These are phyloP conservation scores for Borealophlyctis nickersoniae DNA, from an alignment of 192 early-diverging fungal genomes.

Conservation along the genomic window DNA sequence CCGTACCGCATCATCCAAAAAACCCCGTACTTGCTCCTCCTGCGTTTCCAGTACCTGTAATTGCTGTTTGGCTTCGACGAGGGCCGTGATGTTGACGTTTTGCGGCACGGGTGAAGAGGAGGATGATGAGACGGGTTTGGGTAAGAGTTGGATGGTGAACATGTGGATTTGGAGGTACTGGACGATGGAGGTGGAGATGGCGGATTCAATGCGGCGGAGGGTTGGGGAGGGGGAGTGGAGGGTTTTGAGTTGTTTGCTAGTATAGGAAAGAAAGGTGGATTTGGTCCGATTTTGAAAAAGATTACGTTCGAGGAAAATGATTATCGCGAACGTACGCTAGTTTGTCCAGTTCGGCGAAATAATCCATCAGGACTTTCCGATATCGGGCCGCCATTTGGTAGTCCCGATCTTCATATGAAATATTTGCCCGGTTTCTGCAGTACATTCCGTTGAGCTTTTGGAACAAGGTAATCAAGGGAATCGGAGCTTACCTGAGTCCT, in stretches of 20 bases:
- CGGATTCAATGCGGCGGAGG: conserved; percentile 33
- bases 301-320: too few species aligned
- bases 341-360: conserved; percentile 47
- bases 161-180: conserved; percentile 49
- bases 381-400: conserved; percentile 38
- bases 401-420: conserved; percentile 37
- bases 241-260: conserved; percentile 45
- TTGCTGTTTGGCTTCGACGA: conserved; percentile 7
- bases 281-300: background rate
- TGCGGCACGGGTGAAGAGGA: background rate
- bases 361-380: conserved; percentile 46
- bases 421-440: conserved; percentile 14
- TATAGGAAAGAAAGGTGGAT: conserved; percentile 8
- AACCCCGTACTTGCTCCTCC: conserved; percentile 21
- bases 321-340: conserved; percentile 32
- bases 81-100: background rate
- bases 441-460: background rate
- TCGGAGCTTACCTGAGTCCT: conserved; percentile 27
- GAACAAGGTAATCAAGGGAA: background rate
- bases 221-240: conserved; percentile 23
- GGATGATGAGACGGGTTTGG: conserved; percentile 27
- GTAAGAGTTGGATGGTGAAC: conserved; percentile 54
- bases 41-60: conserved; percentile 37
- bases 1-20: conserved; percentile 35
- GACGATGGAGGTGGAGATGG: conserved; percentile 36